These are phyloP conservation scores for Monosporascus sp. DNA, from an alignment of 2,329 filamentous ascomycete genomes.

Conservation along the genomic window DNA sequence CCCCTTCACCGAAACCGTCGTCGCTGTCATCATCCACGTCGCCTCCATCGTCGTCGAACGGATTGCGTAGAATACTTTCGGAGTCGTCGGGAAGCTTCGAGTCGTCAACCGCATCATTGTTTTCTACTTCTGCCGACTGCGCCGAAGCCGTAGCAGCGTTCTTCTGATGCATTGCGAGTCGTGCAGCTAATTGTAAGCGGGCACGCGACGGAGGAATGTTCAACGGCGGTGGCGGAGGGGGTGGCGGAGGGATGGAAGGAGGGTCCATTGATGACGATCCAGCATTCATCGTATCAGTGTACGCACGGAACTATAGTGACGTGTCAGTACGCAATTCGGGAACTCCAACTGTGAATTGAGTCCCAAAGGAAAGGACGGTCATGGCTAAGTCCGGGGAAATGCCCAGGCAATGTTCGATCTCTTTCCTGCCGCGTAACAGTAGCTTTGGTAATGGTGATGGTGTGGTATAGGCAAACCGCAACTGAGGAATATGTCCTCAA, in stretches of 20 bases:
- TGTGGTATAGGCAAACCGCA: too few species aligned
- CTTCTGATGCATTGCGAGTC: constrained; percentile 71
- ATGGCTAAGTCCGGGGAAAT: too few species aligned
- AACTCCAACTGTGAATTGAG: background rate
- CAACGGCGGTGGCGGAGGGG: constrained; percentile 69
- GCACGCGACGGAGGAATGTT: constrained; percentile 84
- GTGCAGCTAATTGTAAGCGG: constrained; percentile 81
- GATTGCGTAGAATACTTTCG: constrained; percentile 23
- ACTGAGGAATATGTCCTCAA: too few species aligned
- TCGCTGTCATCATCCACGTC: constrained; percentile 47
- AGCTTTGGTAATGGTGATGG: too few species aligned
- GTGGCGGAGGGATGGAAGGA: constrained; percentile 54
- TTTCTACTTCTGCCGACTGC: constrained; percentile 34
- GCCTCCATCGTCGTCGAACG: constrained; percentile 38
- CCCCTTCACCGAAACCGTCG: constrained; percentile 30
- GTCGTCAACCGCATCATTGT: constrained; percentile 32
- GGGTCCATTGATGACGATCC: constrained; percentile 46
- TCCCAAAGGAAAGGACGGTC: background rate
- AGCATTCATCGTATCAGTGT: constrained; percentile 49
- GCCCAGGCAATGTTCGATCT: too few species aligned
- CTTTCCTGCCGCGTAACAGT: too few species aligned
- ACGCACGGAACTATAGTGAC: constrained; percentile 48
- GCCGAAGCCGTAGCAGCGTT: constrained; percentile 42
- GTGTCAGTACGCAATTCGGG: background rate
- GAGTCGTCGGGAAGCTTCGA: constrained; percentile 13